Evolutionary conservation across 2,329 filamentous ascomycete species (phyloP).

Genomic region (Verticillium klebahnii): DNA sequence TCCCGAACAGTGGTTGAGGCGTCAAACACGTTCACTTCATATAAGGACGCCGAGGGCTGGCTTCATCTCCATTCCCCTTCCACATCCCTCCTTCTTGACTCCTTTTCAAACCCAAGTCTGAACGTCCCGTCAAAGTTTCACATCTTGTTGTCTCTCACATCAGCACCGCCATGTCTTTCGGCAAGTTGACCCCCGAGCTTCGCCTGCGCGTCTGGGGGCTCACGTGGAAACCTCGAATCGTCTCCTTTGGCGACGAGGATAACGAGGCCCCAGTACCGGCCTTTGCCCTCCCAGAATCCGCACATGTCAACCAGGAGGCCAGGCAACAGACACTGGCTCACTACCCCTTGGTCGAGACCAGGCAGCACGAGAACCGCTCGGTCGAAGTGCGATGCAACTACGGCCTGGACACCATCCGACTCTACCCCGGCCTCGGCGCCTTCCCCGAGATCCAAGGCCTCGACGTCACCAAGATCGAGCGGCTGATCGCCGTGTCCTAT

Average conservation of each 20-base stretch:
- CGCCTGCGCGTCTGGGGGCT: background rate
- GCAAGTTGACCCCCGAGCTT: background rate
- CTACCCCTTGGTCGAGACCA: background rate
- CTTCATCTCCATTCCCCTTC: background rate
- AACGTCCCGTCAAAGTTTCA: background rate
- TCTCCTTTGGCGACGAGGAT: background rate
- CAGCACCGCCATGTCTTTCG: background rate
- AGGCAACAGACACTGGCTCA: background rate
- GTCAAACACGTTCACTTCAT: background rate
- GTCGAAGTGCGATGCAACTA: background rate
- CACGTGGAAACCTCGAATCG: background rate
- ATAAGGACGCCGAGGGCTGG: background rate
- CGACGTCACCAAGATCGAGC: background rate
- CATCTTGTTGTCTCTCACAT: background rate
- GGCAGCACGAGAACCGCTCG: background rate
- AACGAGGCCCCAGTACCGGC: background rate
- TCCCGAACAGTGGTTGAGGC: background rate
- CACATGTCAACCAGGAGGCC: background rate
- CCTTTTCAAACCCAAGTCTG: no score
- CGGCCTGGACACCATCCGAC: background rate
- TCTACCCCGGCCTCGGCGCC: background rate
- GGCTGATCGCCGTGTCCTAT: background rate
- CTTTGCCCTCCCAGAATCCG: background rate
- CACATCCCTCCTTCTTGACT: background rate
- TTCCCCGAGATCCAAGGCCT: background rate